Conservation (phyloP, 768 basidiomycete genomes). For the Tylopilus intermedius region DNA sequence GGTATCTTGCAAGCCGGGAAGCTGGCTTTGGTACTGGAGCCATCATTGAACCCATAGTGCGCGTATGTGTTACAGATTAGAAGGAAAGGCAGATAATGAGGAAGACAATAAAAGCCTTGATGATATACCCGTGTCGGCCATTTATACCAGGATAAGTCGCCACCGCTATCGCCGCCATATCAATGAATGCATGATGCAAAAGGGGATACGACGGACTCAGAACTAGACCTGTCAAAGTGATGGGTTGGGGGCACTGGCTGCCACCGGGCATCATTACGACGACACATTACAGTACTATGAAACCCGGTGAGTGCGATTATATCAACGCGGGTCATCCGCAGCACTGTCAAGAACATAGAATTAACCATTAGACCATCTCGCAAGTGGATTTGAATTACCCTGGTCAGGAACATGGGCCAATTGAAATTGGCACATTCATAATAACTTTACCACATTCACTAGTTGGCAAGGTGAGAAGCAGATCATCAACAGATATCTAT, state of each 20-base stretch:
- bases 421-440: not conserved
- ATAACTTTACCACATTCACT: not conserved
- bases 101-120: not conserved
- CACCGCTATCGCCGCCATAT: not conserved
- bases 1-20: constrained; percentile 31
- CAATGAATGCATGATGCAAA: not conserved
- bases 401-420: no score
- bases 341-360: not conserved
- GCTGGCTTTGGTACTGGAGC: constrained; percentile 21
- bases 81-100: not conserved
- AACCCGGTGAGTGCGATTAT: not conserved
- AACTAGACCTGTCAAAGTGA: not conserved
- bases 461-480: not conserved
- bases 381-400: not conserved
- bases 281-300: not conserved
- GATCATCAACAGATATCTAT: not conserved
- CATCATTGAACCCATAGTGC: not conserved
- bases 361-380: not conserved
- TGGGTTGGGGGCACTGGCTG: not conserved
- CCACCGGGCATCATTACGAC: not conserved
- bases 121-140: not conserved
- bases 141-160: not conserved
- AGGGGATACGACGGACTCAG: not conserved
- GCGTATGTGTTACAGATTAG: constrained; percentile 10
- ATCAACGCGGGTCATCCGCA: no score